A percentile compares a stretch with the other conserved stretches of the same genome.
These are phyloP conservation scores for Termitomyces sp. DNA, from an alignment of 768 basidiomycete genomes.

Conservation along the genomic window DNA sequence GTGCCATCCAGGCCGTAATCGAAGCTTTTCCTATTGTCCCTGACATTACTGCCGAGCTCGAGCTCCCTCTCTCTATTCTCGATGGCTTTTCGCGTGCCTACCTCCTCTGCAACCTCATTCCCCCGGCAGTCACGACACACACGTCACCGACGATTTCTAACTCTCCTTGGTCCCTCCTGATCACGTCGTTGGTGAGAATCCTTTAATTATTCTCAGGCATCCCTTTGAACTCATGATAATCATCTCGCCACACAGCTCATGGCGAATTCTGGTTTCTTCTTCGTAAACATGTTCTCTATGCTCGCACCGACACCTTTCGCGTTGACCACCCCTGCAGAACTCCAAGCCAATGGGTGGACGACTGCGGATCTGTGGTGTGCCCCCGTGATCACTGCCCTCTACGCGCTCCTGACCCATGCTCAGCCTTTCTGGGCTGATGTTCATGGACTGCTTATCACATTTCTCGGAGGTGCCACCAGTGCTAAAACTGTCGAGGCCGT, in stretches of 20 bases:
- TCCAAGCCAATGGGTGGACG: constrained; percentile 83
- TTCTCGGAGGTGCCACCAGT: constrained; percentile 36
- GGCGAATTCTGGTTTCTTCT: constrained; percentile 81
- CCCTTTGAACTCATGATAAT: not conserved
- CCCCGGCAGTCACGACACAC: constrained; percentile 60
- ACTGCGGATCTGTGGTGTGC: constrained; percentile 85
- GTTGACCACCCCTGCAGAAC: constrained; percentile 75
- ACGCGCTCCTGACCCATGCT: constrained; percentile 80
- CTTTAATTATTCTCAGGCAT: not conserved
- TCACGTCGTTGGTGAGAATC: constrained; percentile 64
- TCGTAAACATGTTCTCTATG: constrained; percentile 71
- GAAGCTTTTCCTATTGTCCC: constrained; percentile 58
- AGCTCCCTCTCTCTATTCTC: constrained; percentile 69
- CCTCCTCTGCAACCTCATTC: constrained; percentile 74
- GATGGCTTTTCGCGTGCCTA: constrained; percentile 80
- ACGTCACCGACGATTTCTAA: constrained; percentile 44
- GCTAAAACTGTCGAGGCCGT: constrained; percentile 42
- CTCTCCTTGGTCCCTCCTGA: constrained; percentile 75
- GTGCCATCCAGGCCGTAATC: constrained; percentile 55
- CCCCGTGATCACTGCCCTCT: constrained; percentile 70
- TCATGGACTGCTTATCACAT: constrained; percentile 43
- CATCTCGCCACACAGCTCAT: constrained; percentile 40
- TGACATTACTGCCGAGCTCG: constrained; percentile 46
- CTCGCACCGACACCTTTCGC: constrained; percentile 67
- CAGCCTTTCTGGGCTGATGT: constrained; percentile 79